A percentile compares a stretch with the other conserved stretches of the same genome.
Evolutionary conservation across 495 filamentous ascomycete species (phyloP).

Genomic region (Podospora tetraspora): DNA sequence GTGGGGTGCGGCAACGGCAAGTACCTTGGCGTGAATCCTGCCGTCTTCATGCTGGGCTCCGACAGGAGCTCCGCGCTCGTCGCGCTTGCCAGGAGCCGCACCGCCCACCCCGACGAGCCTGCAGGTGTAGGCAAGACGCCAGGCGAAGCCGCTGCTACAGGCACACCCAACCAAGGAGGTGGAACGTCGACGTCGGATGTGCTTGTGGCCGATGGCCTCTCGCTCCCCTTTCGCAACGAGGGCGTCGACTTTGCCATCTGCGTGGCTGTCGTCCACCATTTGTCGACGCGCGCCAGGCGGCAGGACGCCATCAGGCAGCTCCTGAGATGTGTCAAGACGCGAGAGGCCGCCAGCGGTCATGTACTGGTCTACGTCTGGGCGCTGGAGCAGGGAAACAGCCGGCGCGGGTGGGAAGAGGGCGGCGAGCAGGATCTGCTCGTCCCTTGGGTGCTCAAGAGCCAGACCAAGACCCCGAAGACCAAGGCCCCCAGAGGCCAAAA

Average conservation of each 20-base stretch:
- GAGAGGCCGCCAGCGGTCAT: conserved; percentile 52
- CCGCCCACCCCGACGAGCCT: conserved; percentile 11
- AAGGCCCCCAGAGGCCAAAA: conserved; percentile 1
- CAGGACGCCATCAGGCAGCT: conserved; percentile 67
- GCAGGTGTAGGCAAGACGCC: conserved; percentile 8
- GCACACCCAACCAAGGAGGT: conserved; percentile 1
- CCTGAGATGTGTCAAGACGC: conserved; percentile 53
- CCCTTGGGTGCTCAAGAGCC: conserved; percentile 74
- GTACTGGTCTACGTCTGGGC: conserved; percentile 95
- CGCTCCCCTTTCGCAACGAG: conserved; percentile 60
- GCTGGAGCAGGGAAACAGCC: conserved; percentile 82
- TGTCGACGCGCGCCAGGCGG: conserved; percentile 75
- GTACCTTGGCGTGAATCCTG: conserved; percentile 73
- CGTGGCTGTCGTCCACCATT: conserved; percentile 91
- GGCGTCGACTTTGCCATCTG: conserved; percentile 90
- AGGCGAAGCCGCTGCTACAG: background rate
- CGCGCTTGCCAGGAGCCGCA: conserved; percentile 61
- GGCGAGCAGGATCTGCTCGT: conserved; percentile 91
- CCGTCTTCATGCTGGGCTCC: conserved; percentile 78
- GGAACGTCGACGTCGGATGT: conserved; percentile 32
- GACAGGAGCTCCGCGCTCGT: conserved; percentile 80
- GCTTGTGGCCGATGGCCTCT: conserved; percentile 67
- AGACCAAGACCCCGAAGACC: conserved; percentile 15
- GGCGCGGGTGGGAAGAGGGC: conserved; percentile 86
- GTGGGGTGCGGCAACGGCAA: conserved; percentile 97